Evolutionary conservation across 306 rosid genomes (phyloP).

Genomic region (Vigna reflexopilosa): DNA sequence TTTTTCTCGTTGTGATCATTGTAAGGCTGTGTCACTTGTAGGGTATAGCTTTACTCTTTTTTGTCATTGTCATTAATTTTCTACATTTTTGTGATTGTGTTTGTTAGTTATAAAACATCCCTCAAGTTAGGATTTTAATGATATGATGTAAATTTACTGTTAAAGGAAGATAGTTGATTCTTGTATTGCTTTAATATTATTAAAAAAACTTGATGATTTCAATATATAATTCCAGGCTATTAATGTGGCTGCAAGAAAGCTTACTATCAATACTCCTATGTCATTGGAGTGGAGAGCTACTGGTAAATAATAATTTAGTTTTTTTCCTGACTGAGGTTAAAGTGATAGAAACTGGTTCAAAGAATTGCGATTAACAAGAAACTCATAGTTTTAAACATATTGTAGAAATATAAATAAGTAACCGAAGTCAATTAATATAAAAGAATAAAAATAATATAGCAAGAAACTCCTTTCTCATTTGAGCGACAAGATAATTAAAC

Average conservation of each 20-base stretch:
- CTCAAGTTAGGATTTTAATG: too few relatives aligned
- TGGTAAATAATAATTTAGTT: slow-evolving; percentile 66
- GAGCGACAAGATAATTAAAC: neutral
- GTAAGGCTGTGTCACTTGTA: too few relatives aligned
- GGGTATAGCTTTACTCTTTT: too few relatives aligned
- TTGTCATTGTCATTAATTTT: too few relatives aligned
- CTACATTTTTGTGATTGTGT: too few relatives aligned
- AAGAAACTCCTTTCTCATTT: neutral
- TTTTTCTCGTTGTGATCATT: too few relatives aligned
- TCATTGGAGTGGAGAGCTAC: slow-evolving; percentile 79
- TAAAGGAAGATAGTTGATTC: too few relatives aligned
- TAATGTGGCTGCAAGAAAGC: slow-evolving; percentile 89
- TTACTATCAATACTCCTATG: slow-evolving; percentile 95
- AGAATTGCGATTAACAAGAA: slow-evolving; percentile 10
- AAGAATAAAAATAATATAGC: neutral
- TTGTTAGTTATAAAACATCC: too few relatives aligned
- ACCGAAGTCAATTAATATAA: neutral
- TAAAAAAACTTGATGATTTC: slow-evolving; percentile 30
- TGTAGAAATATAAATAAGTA: neutral
- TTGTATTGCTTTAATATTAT: slow-evolving; percentile 1
- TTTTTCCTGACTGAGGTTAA: neutral
- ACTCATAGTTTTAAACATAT: neutral
- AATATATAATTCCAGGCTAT: slow-evolving; percentile 67
- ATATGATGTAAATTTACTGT: too few relatives aligned
- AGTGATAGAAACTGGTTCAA: slow-evolving; percentile 18